Evolutionary conservation across 805 yeast species (phyloP).

Genomic region (Candida pini): DNA sequence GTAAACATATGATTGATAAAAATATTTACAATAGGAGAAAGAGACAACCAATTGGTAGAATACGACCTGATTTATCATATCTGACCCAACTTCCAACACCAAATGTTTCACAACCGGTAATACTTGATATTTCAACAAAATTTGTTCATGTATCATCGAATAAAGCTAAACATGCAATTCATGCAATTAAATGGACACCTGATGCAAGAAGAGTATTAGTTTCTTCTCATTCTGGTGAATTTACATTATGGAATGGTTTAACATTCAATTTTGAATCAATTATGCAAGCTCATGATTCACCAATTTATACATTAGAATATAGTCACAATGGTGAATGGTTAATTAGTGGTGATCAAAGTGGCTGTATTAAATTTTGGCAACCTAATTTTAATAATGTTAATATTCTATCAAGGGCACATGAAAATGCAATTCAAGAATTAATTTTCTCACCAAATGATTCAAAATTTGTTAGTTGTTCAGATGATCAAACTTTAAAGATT

Average conservation of each 20-base stretch:
- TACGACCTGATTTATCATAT: slow-evolving; percentile 67
- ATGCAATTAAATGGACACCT: slow-evolving; percentile 93
- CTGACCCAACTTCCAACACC: slow-evolving; percentile 64
- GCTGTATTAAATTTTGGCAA: slow-evolving; percentile 92
- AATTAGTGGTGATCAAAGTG: slow-evolving; percentile 89
- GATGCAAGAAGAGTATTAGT: slow-evolving; percentile 89
- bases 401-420: slow-evolving; percentile 62
- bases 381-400: slow-evolving; percentile 96
- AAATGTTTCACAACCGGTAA: slow-evolving; percentile 38
- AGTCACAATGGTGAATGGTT: slow-evolving; percentile 94
- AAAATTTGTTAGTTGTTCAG: slow-evolving; percentile 90
- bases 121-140: slow-evolving; percentile 65
- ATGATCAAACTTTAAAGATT: slow-evolving; percentile 82
- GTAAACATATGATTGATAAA: slow-evolving; percentile 51
- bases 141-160: slow-evolving; percentile 89
- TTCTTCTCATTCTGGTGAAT: slow-evolving; percentile 90
- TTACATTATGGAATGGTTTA: slow-evolving; percentile 94
- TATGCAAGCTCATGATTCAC: slow-evolving; percentile 97
- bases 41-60: slow-evolving; percentile 37
- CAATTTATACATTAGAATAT: slow-evolving; percentile 73
- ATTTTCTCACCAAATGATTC: slow-evolving; percentile 88
- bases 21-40: slow-evolving; percentile 36
- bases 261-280: slow-evolving; percentile 94
- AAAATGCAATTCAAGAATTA: slow-evolving; percentile 79
- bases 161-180: slow-evolving; percentile 86